Conservation (phyloP, 2,329 filamentous ascomycete species). For the Elsinoe perseae region DNA sequence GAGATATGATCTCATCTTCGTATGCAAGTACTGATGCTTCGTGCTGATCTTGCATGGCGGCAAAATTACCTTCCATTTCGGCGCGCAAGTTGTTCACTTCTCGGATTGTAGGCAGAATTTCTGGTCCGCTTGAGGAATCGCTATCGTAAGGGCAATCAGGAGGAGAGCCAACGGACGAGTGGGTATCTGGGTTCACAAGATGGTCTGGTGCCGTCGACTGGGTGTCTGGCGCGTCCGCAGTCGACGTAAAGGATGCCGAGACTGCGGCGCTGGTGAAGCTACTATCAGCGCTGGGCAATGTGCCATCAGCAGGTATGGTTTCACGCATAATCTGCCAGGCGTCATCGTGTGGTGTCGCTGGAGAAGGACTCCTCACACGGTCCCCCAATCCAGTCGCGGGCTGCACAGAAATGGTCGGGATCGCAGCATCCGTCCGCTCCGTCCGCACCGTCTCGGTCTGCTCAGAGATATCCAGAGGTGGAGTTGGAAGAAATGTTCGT, state of each 20-base stretch:
- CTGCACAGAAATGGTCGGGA: slow-evolving; percentile 7
- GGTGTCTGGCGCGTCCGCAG: slow-evolving; percentile 29
- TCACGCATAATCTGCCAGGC: slow-evolving; percentile 74
- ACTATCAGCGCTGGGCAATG: slow-evolving; percentile 69
- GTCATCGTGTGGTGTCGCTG: slow-evolving; percentile 55
- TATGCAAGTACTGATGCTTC: background rate
- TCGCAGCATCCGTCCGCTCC: background rate
- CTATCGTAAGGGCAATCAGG: slow-evolving; percentile 34
- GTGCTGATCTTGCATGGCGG: background rate
- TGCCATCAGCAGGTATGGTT: slow-evolving; percentile 72
- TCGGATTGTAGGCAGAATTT: background rate
- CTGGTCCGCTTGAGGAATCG: no score
- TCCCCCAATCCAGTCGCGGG: slow-evolving; percentile 60
- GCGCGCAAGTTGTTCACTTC: background rate
- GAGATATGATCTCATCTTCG: background rate
- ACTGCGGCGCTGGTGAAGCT: slow-evolving; percentile 66
- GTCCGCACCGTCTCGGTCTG: background rate
- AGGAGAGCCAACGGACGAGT: slow-evolving; percentile 25
- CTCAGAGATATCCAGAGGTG: slow-evolving; percentile 11
- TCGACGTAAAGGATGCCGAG: slow-evolving; percentile 41
- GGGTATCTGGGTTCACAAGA: slow-evolving; percentile 24
- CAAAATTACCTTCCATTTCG: background rate
- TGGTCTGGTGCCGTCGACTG: slow-evolving; percentile 30
- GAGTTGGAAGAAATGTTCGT: slow-evolving; percentile 6
- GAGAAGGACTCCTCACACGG: slow-evolving; percentile 63